Evolutionary conservation across 805 yeast species (phyloP), one percentile per base, ranked within the genome.

Genomic region (Yarrowia hollandica): DNA sequence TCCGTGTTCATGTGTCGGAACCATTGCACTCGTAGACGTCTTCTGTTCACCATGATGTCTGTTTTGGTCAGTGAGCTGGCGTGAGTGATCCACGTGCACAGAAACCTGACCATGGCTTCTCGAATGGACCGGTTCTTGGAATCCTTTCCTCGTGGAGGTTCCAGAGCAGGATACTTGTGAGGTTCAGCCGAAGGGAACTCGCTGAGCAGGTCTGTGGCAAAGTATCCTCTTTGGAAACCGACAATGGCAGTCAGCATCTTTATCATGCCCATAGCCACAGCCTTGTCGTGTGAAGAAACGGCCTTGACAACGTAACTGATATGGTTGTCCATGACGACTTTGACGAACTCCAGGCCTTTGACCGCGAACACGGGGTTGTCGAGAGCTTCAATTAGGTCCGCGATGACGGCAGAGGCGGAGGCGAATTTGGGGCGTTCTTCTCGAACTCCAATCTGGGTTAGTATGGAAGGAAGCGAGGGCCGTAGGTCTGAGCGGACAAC

Each of bases 231-330:
- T 44, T 79, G 75, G 64, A 77, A 83, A 0, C 69, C 63, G 5
- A 82, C 77, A 23, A 86, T 74, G 46, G 79, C 78, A 16, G 72
- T 73, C 63, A 92, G 69, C 9, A 90, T 65, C 39, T 79, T 70
- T n/a, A 90, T 68, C 3, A 79, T 77, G 1, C 94, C 86, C 58
- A 80, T 82, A 0, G 91, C 82, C 1, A 79, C 67, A 1, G 81
- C 75, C 0, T 87, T 82, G 62, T 84, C 80, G 62, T 77, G 71
- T 58, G 81, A 78, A 61, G 79, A 80, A 35, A 90, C 73, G 15
- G 86, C 83, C 64, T 95, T 76, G 70, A 86, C 88, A 2, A 90
- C 73, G 7, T 83, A 78, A 64, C 85, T 87, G 39, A 79, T 68
- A 67, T 87, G 82, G 46, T 77, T 78, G 1, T 77, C 72, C 9